Conservation (phyloP, 345 rosid species). For the Toxicodendron radicans region DNA sequence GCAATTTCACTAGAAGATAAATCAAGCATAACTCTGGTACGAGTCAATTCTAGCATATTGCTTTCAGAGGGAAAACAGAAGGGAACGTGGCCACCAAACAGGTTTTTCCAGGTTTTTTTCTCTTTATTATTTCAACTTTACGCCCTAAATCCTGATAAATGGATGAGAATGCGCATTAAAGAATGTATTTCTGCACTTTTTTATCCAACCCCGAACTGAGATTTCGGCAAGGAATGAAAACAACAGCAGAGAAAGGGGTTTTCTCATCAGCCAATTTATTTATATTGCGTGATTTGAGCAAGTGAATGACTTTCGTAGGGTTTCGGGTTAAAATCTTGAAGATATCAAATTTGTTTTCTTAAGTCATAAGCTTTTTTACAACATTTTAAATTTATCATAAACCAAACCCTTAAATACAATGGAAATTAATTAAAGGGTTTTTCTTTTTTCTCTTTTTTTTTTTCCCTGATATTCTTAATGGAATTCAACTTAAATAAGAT, state of each 20-base stretch:
- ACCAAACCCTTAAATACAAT: too few species aligned
- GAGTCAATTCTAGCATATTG: neutral
- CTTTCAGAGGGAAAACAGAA: neutral
- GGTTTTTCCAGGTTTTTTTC: neutral
- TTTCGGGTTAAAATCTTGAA: too few species aligned
- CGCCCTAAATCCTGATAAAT: neutral
- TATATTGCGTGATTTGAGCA: neutral
- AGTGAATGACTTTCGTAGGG: neutral
- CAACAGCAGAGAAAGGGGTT: neutral
- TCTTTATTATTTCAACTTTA: neutral
- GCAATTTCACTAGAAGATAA: neutral
- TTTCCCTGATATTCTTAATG: too few species aligned
- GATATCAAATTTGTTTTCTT: too few species aligned
- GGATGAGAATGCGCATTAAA: neutral
- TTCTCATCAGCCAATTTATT: neutral
- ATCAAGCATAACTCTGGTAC: neutral
- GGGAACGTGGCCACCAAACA: neutral
- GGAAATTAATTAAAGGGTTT: too few species aligned
- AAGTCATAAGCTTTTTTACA: too few species aligned
- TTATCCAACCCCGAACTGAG: neutral
- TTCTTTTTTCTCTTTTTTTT: too few species aligned
- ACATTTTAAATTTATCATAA: too few species aligned
- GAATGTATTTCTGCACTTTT: neutral
- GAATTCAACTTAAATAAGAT: too few species aligned
- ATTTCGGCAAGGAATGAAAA: neutral